Evolutionary conservation across 2,329 filamentous ascomycete genomes (phyloP).

Genomic region (Fusarium musae): DNA sequence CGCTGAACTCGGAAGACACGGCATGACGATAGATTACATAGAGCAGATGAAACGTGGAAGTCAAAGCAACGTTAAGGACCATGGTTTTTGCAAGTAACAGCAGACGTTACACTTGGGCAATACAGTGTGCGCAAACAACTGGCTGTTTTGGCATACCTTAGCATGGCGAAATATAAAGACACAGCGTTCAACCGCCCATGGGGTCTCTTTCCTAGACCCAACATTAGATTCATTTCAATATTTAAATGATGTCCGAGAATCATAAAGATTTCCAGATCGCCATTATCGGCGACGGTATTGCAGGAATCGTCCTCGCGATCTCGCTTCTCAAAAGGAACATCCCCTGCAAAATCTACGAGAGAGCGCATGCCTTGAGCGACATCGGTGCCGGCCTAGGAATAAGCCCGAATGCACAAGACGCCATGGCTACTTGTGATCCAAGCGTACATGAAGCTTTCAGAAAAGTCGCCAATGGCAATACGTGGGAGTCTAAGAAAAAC

Average conservation of each 20-base stretch:
- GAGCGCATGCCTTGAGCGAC: neutral
- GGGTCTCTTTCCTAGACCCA: too few relatives aligned
- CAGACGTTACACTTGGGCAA: too few relatives aligned
- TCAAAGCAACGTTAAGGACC: too few relatives aligned
- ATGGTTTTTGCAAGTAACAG: too few relatives aligned
- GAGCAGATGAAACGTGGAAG: too few relatives aligned
- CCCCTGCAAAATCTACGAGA: neutral
- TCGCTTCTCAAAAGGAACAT: neutral
- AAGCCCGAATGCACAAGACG: neutral
- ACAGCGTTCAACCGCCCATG: too few relatives aligned
- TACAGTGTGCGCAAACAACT: too few relatives aligned
- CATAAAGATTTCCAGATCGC: neutral
- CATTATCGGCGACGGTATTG: neutral
- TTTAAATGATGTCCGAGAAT: fast-evolving
- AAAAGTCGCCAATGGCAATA: neutral
- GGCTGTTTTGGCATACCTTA: too few relatives aligned
- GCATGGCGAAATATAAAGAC: too few relatives aligned
- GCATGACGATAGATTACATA: too few relatives aligned
- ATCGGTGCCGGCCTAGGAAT: neutral
- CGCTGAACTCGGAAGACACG: too few relatives aligned
- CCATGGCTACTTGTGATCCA: neutral
- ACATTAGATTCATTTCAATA: too few relatives aligned
- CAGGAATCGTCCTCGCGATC: neutral
- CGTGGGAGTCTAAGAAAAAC: neutral
- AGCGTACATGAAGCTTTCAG: neutral